phyloP scores from a whole-genome alignment of 1,284 basidiomycete species.

The Polyporus tsugae region DNA sequence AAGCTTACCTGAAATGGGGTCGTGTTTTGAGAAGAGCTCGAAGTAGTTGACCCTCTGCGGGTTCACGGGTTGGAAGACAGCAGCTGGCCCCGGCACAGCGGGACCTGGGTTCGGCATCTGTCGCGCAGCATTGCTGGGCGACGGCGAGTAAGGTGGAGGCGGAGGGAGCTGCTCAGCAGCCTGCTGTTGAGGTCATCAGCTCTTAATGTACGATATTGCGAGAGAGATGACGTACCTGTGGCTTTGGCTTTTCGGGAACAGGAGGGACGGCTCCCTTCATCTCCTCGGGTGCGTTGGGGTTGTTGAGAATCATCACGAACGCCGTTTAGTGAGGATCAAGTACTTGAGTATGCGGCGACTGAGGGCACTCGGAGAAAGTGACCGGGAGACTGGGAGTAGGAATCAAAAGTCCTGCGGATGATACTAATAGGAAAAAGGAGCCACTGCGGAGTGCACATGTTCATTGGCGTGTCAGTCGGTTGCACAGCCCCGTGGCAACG shows the following conservation, averaged over 20 bases:
- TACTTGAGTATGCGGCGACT: background rate
- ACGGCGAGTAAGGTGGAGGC: slow-evolving; percentile 26
- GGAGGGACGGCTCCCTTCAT: slow-evolving; percentile 9
- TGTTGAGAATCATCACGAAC: slow-evolving; percentile 17
- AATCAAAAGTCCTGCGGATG: background rate
- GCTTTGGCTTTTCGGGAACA: slow-evolving; percentile 15
- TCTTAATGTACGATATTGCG: background rate
- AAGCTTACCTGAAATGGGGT: slow-evolving; percentile 29
- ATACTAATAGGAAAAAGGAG: background rate
- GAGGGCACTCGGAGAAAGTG: background rate
- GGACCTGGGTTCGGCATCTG: slow-evolving; percentile 3
- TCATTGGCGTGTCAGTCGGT: background rate
- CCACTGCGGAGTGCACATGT: slow-evolving; percentile 3
- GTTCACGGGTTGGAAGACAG: slow-evolving; percentile 27
- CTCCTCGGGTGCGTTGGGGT: slow-evolving; percentile 12
- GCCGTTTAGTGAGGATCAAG: background rate
- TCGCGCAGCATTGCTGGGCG: slow-evolving; percentile 2
- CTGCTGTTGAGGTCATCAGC: background rate
- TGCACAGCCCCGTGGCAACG: background rate
- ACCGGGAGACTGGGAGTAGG: background rate
- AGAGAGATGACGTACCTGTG: slow-evolving; percentile 1
- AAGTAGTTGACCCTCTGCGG: slow-evolving; percentile 34
- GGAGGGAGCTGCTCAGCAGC: slow-evolving; percentile 13
- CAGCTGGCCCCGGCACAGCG: background rate
- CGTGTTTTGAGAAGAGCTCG: slow-evolving; percentile 32